Evolutionary conservation across 1,139 yeast genomes (phyloP), one percentile per base, ranked within the genome.

Genomic region (Blastobotrys raffinosifermentans): DNA sequence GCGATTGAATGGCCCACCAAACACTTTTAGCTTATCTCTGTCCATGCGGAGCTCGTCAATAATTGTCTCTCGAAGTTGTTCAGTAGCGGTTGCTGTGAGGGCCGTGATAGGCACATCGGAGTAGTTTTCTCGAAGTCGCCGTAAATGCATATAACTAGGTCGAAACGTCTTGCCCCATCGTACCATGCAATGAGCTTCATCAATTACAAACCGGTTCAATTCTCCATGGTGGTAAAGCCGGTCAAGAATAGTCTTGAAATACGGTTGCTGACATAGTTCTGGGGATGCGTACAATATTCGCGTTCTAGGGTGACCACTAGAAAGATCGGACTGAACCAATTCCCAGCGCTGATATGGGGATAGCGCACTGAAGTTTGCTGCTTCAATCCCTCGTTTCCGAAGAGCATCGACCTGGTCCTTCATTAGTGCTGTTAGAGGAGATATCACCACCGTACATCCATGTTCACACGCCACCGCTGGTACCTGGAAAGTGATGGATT

Each of bases 81-180:
- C 89, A 57, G 87, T 91, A 1, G 99, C 99, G 0, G 99, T 93
- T 0, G 98, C 98, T 0, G 99, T 93, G 39, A 93, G 67, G 0
- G 98, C 98, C 87, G 93, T 89, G 48, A 93, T 69, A 1, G 98
- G 98, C 5, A 86, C 76, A 34, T 71, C 73, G 0, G 95, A 94
- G 55, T 74, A 91, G 41, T 75, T 72, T 22, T 66, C 61, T 53
- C 87, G 85, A 59, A 93, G 82, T 46, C 72, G 71, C 27, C 79
- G 78, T 58, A 93, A 68, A 20, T 80, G 82, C 53, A 87, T 85
- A 62, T 93, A 93, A 58, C 91, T 97, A 0, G 97, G 97, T 41
- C 99, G 70, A 58, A 93, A 93, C 61, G 93, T 98, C 60, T 93
- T 98, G 11, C 99, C 99, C 99, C 99, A 93, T 8, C 94, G 83